Conservation (phyloP, 495 filamentous ascomycete species). For the Pseudevernia furfuracea region DNA sequence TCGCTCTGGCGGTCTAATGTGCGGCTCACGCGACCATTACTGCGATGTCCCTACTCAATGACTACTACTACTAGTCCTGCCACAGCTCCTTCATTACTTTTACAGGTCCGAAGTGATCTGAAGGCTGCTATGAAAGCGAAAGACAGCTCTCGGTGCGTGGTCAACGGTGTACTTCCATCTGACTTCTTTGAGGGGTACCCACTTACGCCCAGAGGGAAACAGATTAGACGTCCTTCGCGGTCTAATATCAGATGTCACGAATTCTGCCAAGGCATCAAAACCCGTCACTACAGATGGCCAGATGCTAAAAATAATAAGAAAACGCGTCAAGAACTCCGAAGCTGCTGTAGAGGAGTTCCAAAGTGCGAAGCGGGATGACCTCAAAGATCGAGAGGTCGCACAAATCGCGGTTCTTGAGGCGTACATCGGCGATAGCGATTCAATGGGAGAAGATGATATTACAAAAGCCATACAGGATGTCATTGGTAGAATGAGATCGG, state of each 20-base stretch:
- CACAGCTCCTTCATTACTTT: conserved; percentile 40
- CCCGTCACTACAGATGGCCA: conserved; percentile 53
- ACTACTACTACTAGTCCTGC: conserved; percentile 31
- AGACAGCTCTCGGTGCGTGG: conserved; percentile 43
- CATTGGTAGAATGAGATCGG: conserved; percentile 37
- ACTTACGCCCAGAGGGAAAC: conserved; percentile 3
- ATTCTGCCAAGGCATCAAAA: conserved; percentile 50
- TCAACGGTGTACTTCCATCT: background rate
- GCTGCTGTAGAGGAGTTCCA: conserved; percentile 47
- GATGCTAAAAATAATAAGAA: conserved; percentile 51
- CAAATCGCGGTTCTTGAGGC: conserved; percentile 50
- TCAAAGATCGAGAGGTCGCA: conserved; percentile 50
- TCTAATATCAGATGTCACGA: conserved; percentile 56
- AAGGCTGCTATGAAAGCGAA: conserved; percentile 57
- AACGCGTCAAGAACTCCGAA: conserved; percentile 42
- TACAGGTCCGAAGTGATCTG: conserved; percentile 48
- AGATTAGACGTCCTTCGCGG: conserved; percentile 53
- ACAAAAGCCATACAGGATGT: conserved; percentile 38
- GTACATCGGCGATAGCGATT: conserved; percentile 48
- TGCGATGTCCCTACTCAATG: conserved; percentile 27
- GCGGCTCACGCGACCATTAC: conserved; percentile 7
- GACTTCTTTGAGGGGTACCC: background rate
- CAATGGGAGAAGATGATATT: conserved; percentile 44
- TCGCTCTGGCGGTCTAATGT: background rate
- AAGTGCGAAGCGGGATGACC: conserved; percentile 44